Percentiles rank a stretch among this genome's conserved stretches.
These are phyloP conservation scores for Moelleriella libera DNA, from an alignment of 2,329 filamentous ascomycete species.

Conservation along the genomic window DNA sequence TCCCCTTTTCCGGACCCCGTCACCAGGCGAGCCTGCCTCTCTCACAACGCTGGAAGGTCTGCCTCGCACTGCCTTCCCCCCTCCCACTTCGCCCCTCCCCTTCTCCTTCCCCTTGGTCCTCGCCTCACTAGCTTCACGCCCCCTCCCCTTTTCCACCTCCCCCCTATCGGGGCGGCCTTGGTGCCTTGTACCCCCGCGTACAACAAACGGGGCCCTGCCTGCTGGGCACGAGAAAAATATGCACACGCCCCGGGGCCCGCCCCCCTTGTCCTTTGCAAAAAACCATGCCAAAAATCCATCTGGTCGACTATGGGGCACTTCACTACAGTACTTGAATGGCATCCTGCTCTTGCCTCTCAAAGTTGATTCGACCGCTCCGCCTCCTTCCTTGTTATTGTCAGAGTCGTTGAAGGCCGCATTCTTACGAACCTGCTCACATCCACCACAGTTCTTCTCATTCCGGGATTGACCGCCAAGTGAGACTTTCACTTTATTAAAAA, in stretches of 20 bases:
- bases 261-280: slow-evolving; percentile 1
- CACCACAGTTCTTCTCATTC: background rate
- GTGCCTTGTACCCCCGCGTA: background rate
- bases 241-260: slow-evolving; percentile 2
- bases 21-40: background rate
- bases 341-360: slow-evolving; percentile 3
- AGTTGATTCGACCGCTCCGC: slow-evolving; percentile 1
- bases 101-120: background rate
- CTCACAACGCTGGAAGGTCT: no score
- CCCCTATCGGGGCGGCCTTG: background rate
- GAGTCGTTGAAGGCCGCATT: background rate
- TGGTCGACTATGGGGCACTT: slow-evolving; percentile 1
- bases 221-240: background rate
- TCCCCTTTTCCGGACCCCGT: background rate
- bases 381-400: background rate
- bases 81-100: no score
- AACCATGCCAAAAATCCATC: slow-evolving; percentile 1
- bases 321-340: slow-evolving; percentile 1
- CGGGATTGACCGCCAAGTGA: no score
- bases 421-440: background rate
- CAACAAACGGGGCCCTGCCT: background rate
- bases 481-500: no score
- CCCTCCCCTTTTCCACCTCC: background rate
- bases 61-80: no score
- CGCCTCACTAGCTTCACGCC: slow-evolving; percentile 1